Conservation (phyloP, 441 rosid species). For the Omphalea diandra region DNA sequence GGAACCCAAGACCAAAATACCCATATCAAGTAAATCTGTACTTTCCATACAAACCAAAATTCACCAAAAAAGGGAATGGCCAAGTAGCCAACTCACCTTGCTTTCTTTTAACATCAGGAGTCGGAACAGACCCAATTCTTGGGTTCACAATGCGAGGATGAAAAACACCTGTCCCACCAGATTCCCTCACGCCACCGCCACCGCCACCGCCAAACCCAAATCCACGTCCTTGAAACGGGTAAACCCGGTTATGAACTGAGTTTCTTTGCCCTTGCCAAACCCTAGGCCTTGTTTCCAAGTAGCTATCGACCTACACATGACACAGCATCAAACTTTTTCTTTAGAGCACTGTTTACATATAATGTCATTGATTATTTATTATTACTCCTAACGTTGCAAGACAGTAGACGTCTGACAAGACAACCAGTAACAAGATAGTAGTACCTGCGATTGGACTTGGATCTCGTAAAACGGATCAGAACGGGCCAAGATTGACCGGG, state of each 20-base stretch:
- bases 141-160: constrained; percentile 38
- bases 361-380: neutral
- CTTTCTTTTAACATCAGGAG: constrained; percentile 21
- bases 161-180: constrained; percentile 53
- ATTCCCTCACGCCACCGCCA: constrained; percentile 34
- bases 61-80: neutral
- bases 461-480: constrained; percentile 21
- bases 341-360: neutral
- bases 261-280: constrained; percentile 28
- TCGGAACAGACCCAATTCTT: neutral
- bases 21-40: neutral
- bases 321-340: neutral
- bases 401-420: constrained; percentile 22
- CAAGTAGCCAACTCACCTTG: constrained; percentile 32
- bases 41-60: neutral
- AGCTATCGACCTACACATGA: constrained; percentile 30
- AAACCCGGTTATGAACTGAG: constrained; percentile 27
- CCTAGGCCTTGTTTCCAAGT: constrained; percentile 27
- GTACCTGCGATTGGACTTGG: constrained; percentile 26
- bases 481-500: constrained; percentile 10
- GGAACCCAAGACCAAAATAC: neutral
- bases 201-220: constrained; percentile 12
- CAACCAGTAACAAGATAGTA: neutral
- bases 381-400: constrained; percentile 22
- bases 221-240: constrained; percentile 28